phyloP scores from a whole-genome alignment of 139 green algal species.

The Haematococcus lacustris region DNA sequence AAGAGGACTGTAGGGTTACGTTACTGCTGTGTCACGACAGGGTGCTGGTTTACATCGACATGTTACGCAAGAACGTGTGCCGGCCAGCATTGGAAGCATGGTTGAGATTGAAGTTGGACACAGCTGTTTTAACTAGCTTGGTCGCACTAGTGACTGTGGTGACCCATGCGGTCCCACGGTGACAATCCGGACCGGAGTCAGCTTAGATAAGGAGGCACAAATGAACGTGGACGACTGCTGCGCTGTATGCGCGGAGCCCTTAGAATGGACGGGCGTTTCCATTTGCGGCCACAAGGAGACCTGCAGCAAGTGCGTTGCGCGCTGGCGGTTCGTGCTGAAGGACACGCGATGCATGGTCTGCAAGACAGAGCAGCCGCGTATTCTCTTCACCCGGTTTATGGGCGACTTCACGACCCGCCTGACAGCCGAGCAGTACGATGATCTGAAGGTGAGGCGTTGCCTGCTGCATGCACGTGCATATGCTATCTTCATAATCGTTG shows the following conservation, averaged over 20 bases:
- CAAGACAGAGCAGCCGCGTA: conserved; percentile 39
- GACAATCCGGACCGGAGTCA: too few relatives aligned
- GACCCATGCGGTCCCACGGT: too few relatives aligned
- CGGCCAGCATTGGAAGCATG: too few relatives aligned
- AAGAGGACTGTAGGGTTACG: too few relatives aligned
- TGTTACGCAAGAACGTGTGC: too few relatives aligned
- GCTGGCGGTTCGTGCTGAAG: conserved; percentile 55
- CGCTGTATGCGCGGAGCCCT: conserved; percentile 78
- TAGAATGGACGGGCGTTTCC: conserved; percentile 73
- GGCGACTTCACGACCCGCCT: conserved; percentile 67
- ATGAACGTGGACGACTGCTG: too few relatives aligned
- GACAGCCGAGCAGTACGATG: conserved; percentile 40
- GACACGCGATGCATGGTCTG: conserved; percentile 83
- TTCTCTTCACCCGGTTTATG: conserved; percentile 72
- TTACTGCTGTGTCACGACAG: too few relatives aligned
- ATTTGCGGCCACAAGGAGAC: conserved; percentile 87
- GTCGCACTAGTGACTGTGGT: too few relatives aligned
- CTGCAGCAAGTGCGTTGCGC: conserved; percentile 56
- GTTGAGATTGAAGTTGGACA: too few relatives aligned
- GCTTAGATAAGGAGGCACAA: too few relatives aligned
- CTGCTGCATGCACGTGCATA: neutral
- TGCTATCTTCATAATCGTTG: neutral
- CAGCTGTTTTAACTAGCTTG: too few relatives aligned
- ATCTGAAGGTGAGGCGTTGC: conserved; percentile 42
- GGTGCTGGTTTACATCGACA: too few relatives aligned